These are phyloP conservation scores for Daldinia decipiens DNA, from an alignment of 495 filamentous ascomycete species.

Conservation along the genomic window DNA sequence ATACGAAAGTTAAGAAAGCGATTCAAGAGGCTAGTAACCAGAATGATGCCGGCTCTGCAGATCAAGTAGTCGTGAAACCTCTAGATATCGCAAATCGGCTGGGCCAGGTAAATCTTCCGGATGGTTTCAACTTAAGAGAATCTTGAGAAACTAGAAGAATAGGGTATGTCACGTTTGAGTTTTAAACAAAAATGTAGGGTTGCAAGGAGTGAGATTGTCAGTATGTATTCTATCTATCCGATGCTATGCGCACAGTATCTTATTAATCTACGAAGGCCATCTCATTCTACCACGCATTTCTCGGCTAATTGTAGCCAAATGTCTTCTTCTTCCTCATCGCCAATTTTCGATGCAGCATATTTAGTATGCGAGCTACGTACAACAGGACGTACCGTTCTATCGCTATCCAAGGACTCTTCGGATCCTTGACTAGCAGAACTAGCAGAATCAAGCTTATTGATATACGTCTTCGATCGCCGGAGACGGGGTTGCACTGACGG, in stretches of 20 bases:
- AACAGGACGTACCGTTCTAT: not conserved
- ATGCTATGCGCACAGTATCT: not conserved
- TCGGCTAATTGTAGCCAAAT: conserved; percentile 34
- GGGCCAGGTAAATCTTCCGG: conserved; percentile 43
- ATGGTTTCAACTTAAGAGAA: conserved; percentile 27
- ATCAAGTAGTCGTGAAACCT: conserved; percentile 19
- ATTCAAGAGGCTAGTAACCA: conserved; percentile 29
- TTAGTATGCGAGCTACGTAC: not conserved
- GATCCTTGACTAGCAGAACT: not conserved
- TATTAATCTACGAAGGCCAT: conserved; percentile 16
- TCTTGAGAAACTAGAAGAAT: conserved; percentile 2
- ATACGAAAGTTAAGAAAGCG: conserved; percentile 47
- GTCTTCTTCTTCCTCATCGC: conserved; percentile 18
- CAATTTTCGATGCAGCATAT: not conserved
- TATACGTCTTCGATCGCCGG: conserved; percentile 20
- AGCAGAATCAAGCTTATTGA: not conserved
- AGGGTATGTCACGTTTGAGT: not conserved
- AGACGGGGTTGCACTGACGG: conserved; percentile 8
- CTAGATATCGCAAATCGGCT: conserved; percentile 41
- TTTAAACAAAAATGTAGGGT: not conserved
- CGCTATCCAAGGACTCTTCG: not conserved
- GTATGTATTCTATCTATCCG: conserved; percentile 15
- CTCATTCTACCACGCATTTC: conserved; percentile 8
- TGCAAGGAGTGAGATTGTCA: not conserved
- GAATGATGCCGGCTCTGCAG: conserved; percentile 1